Base-by-base conservation (phyloP, 2,329 filamentous ascomycete genomes). In the Rutstroemia sp. region DNA sequence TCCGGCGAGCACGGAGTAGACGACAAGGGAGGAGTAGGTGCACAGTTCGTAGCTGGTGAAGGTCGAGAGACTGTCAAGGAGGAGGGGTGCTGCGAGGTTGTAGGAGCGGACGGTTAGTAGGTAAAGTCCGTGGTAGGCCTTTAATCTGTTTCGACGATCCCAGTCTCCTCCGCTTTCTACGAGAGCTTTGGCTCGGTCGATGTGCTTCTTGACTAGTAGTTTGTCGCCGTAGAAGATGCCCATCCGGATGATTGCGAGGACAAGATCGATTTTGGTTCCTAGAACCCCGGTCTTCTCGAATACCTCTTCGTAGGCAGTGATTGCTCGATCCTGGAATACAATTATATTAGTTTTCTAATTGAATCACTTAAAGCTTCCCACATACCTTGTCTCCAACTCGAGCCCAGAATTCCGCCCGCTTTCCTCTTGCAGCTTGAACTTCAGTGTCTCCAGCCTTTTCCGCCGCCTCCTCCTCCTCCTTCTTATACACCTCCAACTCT, bases 41-140 rank as follows among this genome's bases (percentile, higher is more conserved):
- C 94, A 99, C 50, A 99, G 84, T 74, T 99, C 94, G 76, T 96
- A 96, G 72, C 91, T 96, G 61, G 94, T 99, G 73, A 99, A 99
- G 21, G 94, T 99, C 27, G 92, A 96, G 64, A 99, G 80, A 70
- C 90, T 96, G 78, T 99, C 94, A 69, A 99, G 90, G 51, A 99
- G 86, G 10, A 96, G 82, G 42, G 94, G 92, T 2, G 94, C 94
- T 42, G 91, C 92, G 58, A 90, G 78, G 72, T 86, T 89, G 79
- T 97, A 91, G 60, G 91, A 92, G 65, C 94, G 91, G 63, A 94
- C 83, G 23, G 92, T 97, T 64, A 99, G 85, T 57, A 96, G 82
- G 71, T 97, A 88, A 56, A 99, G 80, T 61, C 94, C 94, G 71
- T 95, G 91, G 80, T 99, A 99, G 64, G 94, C 94, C 86, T 99